Base-by-base conservation (phyloP, 2,329 filamentous ascomycete species). In the Akanthomyces muscarius region DNA sequence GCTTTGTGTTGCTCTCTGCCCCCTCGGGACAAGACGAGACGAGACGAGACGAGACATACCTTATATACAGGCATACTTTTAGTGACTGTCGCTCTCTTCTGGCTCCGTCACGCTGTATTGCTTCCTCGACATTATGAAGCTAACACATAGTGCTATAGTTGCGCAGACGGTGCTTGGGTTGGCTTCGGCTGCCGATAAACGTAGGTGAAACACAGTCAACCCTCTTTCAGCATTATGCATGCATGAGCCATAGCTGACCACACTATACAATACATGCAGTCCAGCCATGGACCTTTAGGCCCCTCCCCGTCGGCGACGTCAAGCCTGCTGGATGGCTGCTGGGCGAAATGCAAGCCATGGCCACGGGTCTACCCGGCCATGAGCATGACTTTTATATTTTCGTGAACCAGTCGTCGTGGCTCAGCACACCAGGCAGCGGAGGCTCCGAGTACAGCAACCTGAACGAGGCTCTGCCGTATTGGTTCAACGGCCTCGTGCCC, bases 401-500 rank as follows among this genome's bases (percentile, higher is more conserved):
- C 65, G 81, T 86, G 41, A 75, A 75, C 5, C 67, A 83, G 57
- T 81, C 77, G 5, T 74, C 76, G 14, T 87, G 83, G 83, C 68
- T 76, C 0, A 65, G 66, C 38, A 57, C 23, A 21, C 63, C 63
- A 2, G 63, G 63, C 25, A 45, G 23, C 48, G 82, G 82, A 1
- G 79, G 80, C 3, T 68, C 74, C 21, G 83, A 86, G 66, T 86
- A 86, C 70, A 83, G 79, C 62, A 73, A 72, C n/a, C 70, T 86
- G 8, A 80, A 85, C 66, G 84, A 86, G 72, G 82, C 77, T 0
- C 75, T 82, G 23, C 82, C 84, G 0, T 87, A 86, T 70, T 87
- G 84, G 82, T 82, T 85, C 71, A 86, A 86, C 67, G 81, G 80
- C 2, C 72, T 86, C 1, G 83, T 86, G 0, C 83, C 83, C 1